Conservation (phyloP, 2,329 filamentous ascomycete genomes). For the Penicillium frequentans region DNA sequence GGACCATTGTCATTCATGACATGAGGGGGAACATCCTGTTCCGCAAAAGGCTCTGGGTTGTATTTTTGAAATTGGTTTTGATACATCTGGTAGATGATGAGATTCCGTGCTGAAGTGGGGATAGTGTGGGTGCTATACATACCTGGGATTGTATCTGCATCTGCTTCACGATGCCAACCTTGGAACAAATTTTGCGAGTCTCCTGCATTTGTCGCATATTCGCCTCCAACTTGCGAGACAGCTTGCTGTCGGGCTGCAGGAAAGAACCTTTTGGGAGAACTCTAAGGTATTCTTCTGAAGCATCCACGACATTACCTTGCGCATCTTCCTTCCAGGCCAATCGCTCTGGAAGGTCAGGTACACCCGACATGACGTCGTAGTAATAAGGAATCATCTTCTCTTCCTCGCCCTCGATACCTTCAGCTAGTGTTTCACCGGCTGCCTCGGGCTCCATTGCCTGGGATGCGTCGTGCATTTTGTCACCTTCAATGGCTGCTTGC, state of each 20-base stretch:
- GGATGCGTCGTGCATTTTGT: conserved; percentile 45
- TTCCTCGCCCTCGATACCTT: conserved; percentile 89
- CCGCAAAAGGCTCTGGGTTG: conserved; percentile 82
- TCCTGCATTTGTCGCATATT: conserved; percentile 97
- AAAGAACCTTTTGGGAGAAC: conserved; percentile 76
- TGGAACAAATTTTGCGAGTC: conserved; percentile 90
- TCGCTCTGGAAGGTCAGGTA: conserved; percentile 78
- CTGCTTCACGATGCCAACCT: conserved; percentile 97
- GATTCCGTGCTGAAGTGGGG: background rate
- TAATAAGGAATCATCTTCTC: conserved; percentile 89
- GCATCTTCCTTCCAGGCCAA: conserved; percentile 87
- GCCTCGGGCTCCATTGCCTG: conserved; percentile 50
- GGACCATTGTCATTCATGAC: conserved; percentile 87
- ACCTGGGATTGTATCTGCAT: conserved; percentile 98
- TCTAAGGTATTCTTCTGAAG: conserved; percentile 78
- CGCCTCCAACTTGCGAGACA: conserved; percentile 78
- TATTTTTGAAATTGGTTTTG: conserved; percentile 98
- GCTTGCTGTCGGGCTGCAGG: conserved; percentile 68
- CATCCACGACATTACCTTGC: conserved; percentile 85
- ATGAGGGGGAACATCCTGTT: conserved; percentile 83
- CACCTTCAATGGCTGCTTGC: conserved; percentile 60
- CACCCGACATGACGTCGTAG: conserved; percentile 81
- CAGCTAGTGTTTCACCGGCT: conserved; percentile 76
- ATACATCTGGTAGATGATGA: conserved; percentile 67
- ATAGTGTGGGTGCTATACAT: conserved; percentile 30